Evolutionary conservation across 2,329 filamentous ascomycete species (phyloP).

Genomic region (Achaetomium macrosporum): DNA sequence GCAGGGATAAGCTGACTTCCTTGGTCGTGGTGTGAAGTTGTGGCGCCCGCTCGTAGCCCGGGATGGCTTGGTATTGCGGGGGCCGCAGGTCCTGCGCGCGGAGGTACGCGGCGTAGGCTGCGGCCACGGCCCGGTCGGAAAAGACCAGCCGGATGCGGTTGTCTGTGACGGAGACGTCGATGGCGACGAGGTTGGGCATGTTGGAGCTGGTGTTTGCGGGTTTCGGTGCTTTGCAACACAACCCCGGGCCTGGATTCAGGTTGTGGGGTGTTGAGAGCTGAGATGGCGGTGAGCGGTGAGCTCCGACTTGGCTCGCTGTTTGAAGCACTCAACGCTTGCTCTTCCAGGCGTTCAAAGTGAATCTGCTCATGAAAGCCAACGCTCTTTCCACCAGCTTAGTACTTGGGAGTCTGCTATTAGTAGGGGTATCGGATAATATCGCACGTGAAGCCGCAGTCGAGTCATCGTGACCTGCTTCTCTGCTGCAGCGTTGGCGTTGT

Average conservation of each 20-base stretch:
- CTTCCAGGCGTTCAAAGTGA: not conserved
- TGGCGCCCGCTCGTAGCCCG: slow-evolving; percentile 19
- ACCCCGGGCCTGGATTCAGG: too few relatives aligned
- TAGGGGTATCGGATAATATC: not conserved
- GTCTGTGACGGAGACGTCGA: slow-evolving; percentile 25
- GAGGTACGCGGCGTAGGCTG: slow-evolving; percentile 23
- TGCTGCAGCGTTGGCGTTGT: slow-evolving; percentile 8
- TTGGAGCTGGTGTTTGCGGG: not conserved
- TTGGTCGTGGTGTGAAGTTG: slow-evolving; percentile 17
- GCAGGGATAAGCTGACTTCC: slow-evolving; percentile 23
- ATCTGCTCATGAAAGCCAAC: not conserved
- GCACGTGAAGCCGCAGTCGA: not conserved
- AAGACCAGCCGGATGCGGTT: slow-evolving; percentile 23
- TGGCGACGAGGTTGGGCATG: slow-evolving; percentile 24
- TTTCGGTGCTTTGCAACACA: not conserved
- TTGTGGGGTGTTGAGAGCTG: too few relatives aligned
- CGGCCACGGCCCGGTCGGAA: slow-evolving; percentile 24
- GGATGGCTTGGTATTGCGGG: slow-evolving; percentile 13
- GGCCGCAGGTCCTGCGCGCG: slow-evolving; percentile 19
- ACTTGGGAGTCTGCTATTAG: not conserved
- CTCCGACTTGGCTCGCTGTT: too few relatives aligned
- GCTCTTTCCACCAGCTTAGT: not conserved
- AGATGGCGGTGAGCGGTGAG: too few relatives aligned
- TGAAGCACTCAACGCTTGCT: too few relatives aligned
- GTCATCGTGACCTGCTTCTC: slow-evolving; percentile 1